Conservation (phyloP, 2,329 filamentous ascomycete species). For the Colletotrichum musae region DNA sequence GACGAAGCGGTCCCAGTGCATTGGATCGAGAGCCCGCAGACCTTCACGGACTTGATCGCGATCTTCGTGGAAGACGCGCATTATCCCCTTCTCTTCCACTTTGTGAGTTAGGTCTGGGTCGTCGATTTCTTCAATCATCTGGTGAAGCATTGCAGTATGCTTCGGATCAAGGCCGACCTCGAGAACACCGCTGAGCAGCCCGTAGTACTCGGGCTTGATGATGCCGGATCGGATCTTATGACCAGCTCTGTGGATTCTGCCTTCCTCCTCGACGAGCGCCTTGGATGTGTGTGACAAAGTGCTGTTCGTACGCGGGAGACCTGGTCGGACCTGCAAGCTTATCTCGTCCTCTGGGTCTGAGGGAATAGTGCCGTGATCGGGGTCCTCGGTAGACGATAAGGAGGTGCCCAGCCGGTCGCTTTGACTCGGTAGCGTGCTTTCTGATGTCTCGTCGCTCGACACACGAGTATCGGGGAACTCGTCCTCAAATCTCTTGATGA, state of each 20-base stretch:
- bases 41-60: slow-evolving; percentile 63
- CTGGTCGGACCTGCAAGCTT: slow-evolving; percentile 56
- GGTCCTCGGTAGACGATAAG: slow-evolving; percentile 51
- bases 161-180: slow-evolving; percentile 66
- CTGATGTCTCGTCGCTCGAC: slow-evolving; percentile 48
- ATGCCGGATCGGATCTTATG: slow-evolving; percentile 70
- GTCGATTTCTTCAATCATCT: slow-evolving; percentile 74
- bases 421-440: slow-evolving; percentile 46
- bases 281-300: slow-evolving; percentile 65
- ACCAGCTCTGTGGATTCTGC: slow-evolving; percentile 67
- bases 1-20: slow-evolving; percentile 75
- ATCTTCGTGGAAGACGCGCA: slow-evolving; percentile 73
- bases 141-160: slow-evolving; percentile 68
- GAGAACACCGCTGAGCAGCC: slow-evolving; percentile 63
- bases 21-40: slow-evolving; percentile 74
- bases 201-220: slow-evolving; percentile 66
- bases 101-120: slow-evolving; percentile 70
- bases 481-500: slow-evolving; percentile 96
- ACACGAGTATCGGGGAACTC: slow-evolving; percentile 91
- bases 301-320: slow-evolving; percentile 67
- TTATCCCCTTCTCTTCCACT: slow-evolving; percentile 70
- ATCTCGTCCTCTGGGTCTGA: slow-evolving; percentile 67
- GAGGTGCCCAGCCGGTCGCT: slow-evolving; percentile 48
- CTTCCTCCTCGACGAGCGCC: slow-evolving; percentile 70
- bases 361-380: slow-evolving; percentile 53